Percentiles rank a stretch among this genome's conserved stretches.
These are phyloP conservation scores for Aspergillus conjunctus DNA, from an alignment of 495 filamentous ascomycete species.

Conservation along the genomic window DNA sequence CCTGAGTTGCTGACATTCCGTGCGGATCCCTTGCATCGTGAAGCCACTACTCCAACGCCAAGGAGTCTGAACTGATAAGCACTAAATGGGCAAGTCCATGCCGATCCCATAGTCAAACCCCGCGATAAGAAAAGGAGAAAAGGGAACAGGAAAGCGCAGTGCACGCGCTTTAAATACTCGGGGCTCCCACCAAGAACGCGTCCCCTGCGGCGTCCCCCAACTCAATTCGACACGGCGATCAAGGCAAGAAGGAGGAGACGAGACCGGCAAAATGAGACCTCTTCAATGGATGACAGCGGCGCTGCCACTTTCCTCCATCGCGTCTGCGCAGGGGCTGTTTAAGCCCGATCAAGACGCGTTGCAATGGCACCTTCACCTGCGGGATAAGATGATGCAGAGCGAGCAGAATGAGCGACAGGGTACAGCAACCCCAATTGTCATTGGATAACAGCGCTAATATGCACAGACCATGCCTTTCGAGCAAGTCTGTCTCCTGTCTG, in stretches of 20 bases:
- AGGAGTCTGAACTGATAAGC: too few species aligned
- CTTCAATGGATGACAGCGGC: background rate
- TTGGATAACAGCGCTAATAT: background rate
- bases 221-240: background rate
- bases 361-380: background rate
- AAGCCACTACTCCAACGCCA: too few species aligned
- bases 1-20: too few species aligned
- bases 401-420: conserved; percentile 20
- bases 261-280: background rate
- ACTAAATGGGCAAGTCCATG: too few species aligned
- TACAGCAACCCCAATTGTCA: background rate
- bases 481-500: conserved; percentile 19
- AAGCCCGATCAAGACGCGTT: background rate
- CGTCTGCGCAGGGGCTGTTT: background rate
- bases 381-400: background rate
- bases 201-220: too few species aligned
- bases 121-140: too few species aligned
- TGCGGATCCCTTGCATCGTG: too few species aligned
- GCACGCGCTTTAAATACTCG: too few species aligned
- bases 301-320: background rate
- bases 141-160: too few species aligned
- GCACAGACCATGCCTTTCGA: conserved; percentile 16
- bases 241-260: background rate
- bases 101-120: too few species aligned
- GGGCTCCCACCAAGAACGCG: too few species aligned